Base-by-base conservation (phyloP, 2,329 filamentous ascomycete species). In the Rugonectria rugulosa region DNA sequence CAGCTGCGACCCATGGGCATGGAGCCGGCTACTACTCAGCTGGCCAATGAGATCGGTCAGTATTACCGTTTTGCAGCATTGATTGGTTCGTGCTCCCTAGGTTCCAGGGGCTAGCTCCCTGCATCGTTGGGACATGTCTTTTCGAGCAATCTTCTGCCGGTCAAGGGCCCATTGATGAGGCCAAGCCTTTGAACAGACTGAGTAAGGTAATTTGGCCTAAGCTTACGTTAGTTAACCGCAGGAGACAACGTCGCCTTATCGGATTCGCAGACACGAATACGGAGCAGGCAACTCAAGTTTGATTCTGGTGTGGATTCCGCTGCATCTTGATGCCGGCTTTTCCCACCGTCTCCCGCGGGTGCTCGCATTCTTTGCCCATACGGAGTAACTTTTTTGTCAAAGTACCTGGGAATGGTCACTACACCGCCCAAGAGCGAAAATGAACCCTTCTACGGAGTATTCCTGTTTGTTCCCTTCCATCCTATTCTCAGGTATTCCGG, bases 51-150 rank as follows among this genome's bases (percentile, higher is more conserved):
- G 19, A 53, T 12, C 24, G 38, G 24, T 31, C 46, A 55, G 68
- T 68, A 72, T 72, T 71, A 71, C 66, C 55, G 69, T 50, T 46
- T 21, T 53, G 40, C 17, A 9, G 24, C 40, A 40, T 32, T 71
- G 60, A 72, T 72, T 71, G 59, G 69, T 45, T 51, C n/a, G 34
- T 20, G 45, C 21, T 34, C 40, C 34, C 32, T 24, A 45, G 20
- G 45, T 23, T 37, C 43, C 52, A 55, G 52, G 52, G 51, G 32
- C 20, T 49, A 55, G 38, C 20, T 50, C 20, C 26, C 40, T 49
- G 52, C 20, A 27, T 26, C 8, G 23, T 11, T 31, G 27, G 32
- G 38, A 45, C 19, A 34, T 55, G 42, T 50, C 27, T 17, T 38
- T 56, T 56, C 40, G 14, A 44, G 37, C 29, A 46, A 50, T 51